Evolutionary conservation across 495 filamentous ascomycete genomes (phyloP), one percentile per base, ranked within the genome.

Genomic region (Terfezia claveryi): DNA sequence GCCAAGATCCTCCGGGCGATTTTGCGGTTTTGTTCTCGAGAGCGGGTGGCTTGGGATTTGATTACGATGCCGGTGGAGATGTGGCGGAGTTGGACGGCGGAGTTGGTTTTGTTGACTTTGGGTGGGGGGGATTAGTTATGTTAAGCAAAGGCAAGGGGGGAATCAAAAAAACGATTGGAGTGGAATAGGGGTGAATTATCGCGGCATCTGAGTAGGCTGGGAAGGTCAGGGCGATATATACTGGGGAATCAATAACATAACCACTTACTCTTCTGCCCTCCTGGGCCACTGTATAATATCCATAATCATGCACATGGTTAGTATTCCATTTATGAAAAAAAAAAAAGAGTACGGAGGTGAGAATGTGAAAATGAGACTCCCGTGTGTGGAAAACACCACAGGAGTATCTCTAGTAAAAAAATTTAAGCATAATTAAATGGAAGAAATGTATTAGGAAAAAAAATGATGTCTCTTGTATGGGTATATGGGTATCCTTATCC

Each of bases 1-100:
- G 84, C 86, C 3, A 98, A 73, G 17, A 91, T 66, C 49, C 76
- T 71, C 32, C 88, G 76, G 16, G 91, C 91, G 44, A 85, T 81
- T 71, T 83, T 89, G 54, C 87, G 80, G 67, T 98, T 98, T 68
- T 95, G 87, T 27, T 74, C 73, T 37, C 85, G 79, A 0, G 84
- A 91, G 17, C 91, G 80, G 5, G 92, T 95, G 7, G 80, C 85
- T 68, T 98, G 91, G 44, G 74, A 87, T 68, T 98, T 98, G 10
- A 96, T 72, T 23, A 95, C 87, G 32, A 94, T 69, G 51, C 88
- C 88, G 9, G 87, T 89, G 12, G 88, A 85, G 20, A 83, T 68
- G 69, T 98, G 91, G 55, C 79, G 88, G 27, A 98, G 74, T 64
- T 98, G 92, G 41, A 96, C 91, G 50, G 91, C 91, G 9, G 85